phyloP scores from a whole-genome alignment of 129 eudicot genomes.

The Silybum marianum region DNA sequence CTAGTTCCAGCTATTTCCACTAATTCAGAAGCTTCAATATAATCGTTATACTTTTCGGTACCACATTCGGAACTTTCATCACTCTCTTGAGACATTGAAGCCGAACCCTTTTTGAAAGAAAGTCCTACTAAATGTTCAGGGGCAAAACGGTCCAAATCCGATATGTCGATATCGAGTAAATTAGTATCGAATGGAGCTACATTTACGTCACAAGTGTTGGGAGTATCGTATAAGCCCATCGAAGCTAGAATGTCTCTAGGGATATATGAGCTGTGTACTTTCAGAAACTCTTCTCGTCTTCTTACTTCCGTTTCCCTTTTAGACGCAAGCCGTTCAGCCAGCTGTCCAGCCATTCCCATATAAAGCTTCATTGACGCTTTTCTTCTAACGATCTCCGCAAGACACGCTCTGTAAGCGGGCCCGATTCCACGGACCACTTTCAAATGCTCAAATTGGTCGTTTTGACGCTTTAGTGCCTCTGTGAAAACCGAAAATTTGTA shows the following conservation, averaged over 20 bases:
- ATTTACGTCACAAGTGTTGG: constrained; percentile 85
- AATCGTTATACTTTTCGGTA: constrained; percentile 46
- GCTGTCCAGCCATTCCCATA: constrained; percentile 96
- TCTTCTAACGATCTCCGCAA: constrained; percentile 93
- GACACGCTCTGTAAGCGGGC: constrained; percentile 86
- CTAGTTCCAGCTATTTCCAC: constrained; percentile 93
- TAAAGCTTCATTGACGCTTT: constrained; percentile 92
- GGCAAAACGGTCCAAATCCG: constrained; percentile 88
- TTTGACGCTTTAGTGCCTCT: constrained; percentile 88
- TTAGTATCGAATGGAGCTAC: constrained; percentile 79
- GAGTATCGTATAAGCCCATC: constrained; percentile 93
- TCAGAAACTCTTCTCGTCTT: constrained; percentile 83
- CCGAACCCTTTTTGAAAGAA: constrained; percentile 55
- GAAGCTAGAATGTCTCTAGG: constrained; percentile 84
- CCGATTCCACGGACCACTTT: constrained; percentile 80
- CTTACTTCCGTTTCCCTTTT: constrained; percentile 80
- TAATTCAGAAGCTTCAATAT: constrained; percentile 64
- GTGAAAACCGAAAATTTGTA: constrained; percentile 85
- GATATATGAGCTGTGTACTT: constrained; percentile 64
- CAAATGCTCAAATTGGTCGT: constrained; percentile 78
- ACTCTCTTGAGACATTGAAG: constrained; percentile 48
- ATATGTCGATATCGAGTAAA: constrained; percentile 79
- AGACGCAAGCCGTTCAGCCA: constrained; percentile 89
- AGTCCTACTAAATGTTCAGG: constrained; percentile 78
- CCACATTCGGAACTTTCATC: constrained; percentile 49